Percentiles rank a stretch among this genome's conserved stretches.
Conservation (phyloP, 2,329 filamentous ascomycete genomes). For the Arthrinium phaeospermum region DNA sequence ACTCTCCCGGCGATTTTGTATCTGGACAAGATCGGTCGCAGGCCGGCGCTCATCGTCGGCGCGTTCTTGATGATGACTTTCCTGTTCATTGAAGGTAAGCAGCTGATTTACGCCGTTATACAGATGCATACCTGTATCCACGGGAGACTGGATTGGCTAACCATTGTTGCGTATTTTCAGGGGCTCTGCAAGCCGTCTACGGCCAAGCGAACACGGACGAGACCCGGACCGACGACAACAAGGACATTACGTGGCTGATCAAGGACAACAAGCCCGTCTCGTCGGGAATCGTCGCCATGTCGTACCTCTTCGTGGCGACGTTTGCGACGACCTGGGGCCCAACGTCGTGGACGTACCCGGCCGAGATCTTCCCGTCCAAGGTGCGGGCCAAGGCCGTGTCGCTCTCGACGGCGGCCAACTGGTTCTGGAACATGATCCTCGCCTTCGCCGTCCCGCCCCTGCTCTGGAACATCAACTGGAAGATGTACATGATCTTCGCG, state of each 20-base stretch:
- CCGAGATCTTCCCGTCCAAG: constrained; percentile 66
- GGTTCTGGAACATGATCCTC: constrained; percentile 64
- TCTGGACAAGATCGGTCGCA: constrained; percentile 64
- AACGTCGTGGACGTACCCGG: constrained; percentile 58
- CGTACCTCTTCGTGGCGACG: constrained; percentile 74
- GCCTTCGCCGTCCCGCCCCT: constrained; percentile 58
- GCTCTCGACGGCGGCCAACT: constrained; percentile 65
- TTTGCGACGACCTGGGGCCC: constrained; percentile 57
- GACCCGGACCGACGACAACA: constrained; percentile 45
- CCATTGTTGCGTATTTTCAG: constrained; percentile 29
- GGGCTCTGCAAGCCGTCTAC: constrained; percentile 64
- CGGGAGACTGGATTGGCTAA: background rate
- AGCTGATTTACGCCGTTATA: accelerated
- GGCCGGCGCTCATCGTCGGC: constrained; percentile 60
- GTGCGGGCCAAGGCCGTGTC: constrained; percentile 69
- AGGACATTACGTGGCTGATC: constrained; percentile 64
- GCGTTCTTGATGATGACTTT: constrained; percentile 64
- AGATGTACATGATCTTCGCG: constrained; percentile 77
- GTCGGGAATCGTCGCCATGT: constrained; percentile 70
- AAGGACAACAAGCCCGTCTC: constrained; percentile 57
- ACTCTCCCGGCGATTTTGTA: constrained; percentile 66
- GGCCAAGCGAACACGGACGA: constrained; percentile 54
- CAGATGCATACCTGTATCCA: background rate
- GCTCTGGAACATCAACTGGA: constrained; percentile 62
- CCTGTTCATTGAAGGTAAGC: constrained; percentile 63